A percentile compares a stretch with the other conserved stretches of the same genome.
phyloP scores from a whole-genome alignment of 2,329 filamentous ascomycete species.

The Aspergillus sp. region DNA sequence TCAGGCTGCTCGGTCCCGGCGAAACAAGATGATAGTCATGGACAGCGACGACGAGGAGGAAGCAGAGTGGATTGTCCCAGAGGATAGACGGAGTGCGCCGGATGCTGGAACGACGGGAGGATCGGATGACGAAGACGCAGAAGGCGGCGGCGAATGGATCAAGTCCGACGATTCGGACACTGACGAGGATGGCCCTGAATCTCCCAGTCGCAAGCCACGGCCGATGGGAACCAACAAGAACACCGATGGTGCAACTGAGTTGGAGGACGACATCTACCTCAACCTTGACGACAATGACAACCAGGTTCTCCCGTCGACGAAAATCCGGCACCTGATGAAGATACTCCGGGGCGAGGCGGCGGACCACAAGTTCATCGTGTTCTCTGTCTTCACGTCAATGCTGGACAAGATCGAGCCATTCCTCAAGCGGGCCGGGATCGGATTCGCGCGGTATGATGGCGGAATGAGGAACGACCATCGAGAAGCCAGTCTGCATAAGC shows the following conservation, averaged over 20 bases:
- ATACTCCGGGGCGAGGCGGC: slow-evolving; percentile 70
- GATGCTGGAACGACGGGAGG: slow-evolving; percentile 71
- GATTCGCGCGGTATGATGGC: slow-evolving; percentile 85
- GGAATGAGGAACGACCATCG: slow-evolving; percentile 88
- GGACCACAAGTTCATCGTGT: slow-evolving; percentile 94
- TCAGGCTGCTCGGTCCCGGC: slow-evolving; percentile 19
- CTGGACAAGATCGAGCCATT: slow-evolving; percentile 93
- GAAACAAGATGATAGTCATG: slow-evolving; percentile 37
- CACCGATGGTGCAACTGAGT: slow-evolving; percentile 33
- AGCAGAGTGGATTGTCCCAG: slow-evolving; percentile 70
- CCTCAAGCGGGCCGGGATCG: slow-evolving; percentile 61
- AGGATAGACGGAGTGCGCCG: slow-evolving; percentile 51
- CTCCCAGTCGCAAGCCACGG: slow-evolving; percentile 14
- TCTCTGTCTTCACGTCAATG: slow-evolving; percentile 98
- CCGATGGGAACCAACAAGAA: slow-evolving; percentile 11
- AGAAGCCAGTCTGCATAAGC: slow-evolving; percentile 69
- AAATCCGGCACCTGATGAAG: slow-evolving; percentile 75
- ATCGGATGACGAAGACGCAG: slow-evolving; percentile 76
- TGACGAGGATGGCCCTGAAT: slow-evolving; percentile 24
- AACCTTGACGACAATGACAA: slow-evolving; percentile 34
- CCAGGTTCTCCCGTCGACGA: slow-evolving; percentile 59
- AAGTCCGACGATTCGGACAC: slow-evolving; percentile 60
- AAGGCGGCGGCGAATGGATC: slow-evolving; percentile 74
- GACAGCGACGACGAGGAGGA: slow-evolving; percentile 54
- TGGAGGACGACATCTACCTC: slow-evolving; percentile 28